phyloP scores from a whole-genome alignment of 306 rosid species.

The Sphenostylis stenocarpa region DNA sequence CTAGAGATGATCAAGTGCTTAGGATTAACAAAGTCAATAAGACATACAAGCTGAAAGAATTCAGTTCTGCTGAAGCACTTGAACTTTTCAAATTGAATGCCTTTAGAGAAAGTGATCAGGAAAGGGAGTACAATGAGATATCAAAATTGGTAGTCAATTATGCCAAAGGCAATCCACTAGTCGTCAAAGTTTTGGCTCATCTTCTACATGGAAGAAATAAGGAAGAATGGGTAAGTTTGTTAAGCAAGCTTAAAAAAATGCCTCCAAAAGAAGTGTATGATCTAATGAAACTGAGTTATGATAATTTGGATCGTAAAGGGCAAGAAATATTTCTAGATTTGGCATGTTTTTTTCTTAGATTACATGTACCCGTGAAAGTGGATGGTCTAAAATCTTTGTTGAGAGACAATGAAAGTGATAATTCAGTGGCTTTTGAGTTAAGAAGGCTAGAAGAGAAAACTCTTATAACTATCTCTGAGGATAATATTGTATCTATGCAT shows the following conservation, averaged over 20 bases:
- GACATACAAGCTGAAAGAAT: background rate
- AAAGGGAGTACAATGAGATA: too few relatives aligned
- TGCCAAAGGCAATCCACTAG: too few relatives aligned
- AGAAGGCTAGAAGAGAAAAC: background rate
- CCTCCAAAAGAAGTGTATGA: background rate
- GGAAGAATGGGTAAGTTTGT: background rate
- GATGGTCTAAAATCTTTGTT: background rate
- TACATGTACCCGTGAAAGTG: background rate
- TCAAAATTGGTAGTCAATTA: too few relatives aligned
- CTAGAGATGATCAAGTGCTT: background rate
- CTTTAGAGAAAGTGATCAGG: too few relatives aligned
- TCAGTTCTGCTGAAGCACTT: background rate
- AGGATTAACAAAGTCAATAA: background rate
- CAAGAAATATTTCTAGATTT: background rate
- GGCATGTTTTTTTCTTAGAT: background rate
- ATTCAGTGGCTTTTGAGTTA: background rate
- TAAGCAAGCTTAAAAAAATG: background rate
- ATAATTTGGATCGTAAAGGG: background rate
- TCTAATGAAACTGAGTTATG: background rate
- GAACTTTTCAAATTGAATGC: too few relatives aligned
- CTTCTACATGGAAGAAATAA: background rate
- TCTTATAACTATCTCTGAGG: background rate
- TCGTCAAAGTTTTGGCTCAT: background rate
- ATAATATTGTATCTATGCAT: background rate
- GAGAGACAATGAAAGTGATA: background rate